Conservation (phyloP, 2,329 filamentous ascomycete genomes). For the Ophiostoma perfectum region DNA sequence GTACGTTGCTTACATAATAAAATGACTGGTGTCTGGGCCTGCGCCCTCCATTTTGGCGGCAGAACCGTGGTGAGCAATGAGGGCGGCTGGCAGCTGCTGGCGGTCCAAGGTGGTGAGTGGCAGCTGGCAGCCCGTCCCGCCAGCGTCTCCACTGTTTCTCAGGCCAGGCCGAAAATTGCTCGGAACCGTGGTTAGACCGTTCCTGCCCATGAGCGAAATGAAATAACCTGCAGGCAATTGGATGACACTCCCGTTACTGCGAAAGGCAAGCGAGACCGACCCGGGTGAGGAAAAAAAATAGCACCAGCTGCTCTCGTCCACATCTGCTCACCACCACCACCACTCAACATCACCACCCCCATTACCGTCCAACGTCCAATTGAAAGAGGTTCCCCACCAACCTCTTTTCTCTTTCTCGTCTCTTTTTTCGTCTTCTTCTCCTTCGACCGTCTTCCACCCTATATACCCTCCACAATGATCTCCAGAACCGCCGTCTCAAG, state of each 20-base stretch:
- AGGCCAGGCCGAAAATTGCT: constrained; percentile 28
- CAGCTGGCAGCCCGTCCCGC: constrained; percentile 18
- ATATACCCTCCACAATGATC: constrained; percentile 42
- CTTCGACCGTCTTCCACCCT: constrained; percentile 35
- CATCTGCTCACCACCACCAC: constrained; percentile 19
- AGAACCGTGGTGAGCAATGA: not conserved
- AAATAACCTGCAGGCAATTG: constrained; percentile 32
- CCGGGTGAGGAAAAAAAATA: constrained; percentile 23
- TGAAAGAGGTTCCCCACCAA: constrained; percentile 40
- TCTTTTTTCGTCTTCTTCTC: constrained; percentile 37
- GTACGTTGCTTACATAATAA: no score
- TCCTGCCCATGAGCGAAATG: constrained; percentile 24
- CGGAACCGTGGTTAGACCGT: constrained; percentile 25
- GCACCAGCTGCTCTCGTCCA: constrained; percentile 21
- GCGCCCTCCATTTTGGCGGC: constrained; percentile 1
- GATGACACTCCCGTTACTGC: constrained; percentile 23
- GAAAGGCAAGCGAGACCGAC: not conserved
- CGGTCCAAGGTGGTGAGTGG: not conserved
- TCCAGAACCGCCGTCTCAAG: constrained; percentile 56
- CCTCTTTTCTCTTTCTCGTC: constrained; percentile 13
- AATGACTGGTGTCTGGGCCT: no score
- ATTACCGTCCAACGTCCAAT: constrained; percentile 30
- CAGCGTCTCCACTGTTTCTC: constrained; percentile 20
- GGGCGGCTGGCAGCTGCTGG: not conserved
- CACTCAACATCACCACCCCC: constrained; percentile 29